Evolutionary conservation across 805 yeast genomes (phyloP).

Genomic region (Scheffersomyces spartinae): DNA sequence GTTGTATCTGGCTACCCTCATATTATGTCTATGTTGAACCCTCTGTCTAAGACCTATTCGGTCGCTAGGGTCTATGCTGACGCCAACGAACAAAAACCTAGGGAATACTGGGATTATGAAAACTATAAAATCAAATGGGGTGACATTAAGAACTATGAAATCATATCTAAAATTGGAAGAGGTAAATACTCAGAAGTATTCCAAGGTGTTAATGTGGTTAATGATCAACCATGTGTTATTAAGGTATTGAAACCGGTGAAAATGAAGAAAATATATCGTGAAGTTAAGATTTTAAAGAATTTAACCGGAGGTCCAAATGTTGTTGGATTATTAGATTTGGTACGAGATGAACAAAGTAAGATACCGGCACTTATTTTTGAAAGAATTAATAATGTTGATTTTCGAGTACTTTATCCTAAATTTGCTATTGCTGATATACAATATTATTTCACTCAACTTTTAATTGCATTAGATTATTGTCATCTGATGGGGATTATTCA

Average conservation of each 20-base stretch:
- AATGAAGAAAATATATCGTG: slow-evolving; percentile 82
- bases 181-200: slow-evolving; percentile 96
- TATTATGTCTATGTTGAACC: slow-evolving; percentile 1
- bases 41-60: slow-evolving; percentile 5
- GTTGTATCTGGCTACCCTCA: not conserved
- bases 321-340: slow-evolving; percentile 66
- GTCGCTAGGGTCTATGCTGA: slow-evolving; percentile 58
- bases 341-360: slow-evolving; percentile 66
- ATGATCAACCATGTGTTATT: slow-evolving; percentile 60
- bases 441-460: slow-evolving; percentile 69
- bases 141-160: slow-evolving; percentile 48
- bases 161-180: slow-evolving; percentile 74
- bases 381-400: slow-evolving; percentile 72
- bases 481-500: slow-evolving; percentile 96
- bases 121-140: slow-evolving; percentile 37
- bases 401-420: slow-evolving; percentile 69
- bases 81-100: slow-evolving; percentile 55
- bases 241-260: slow-evolving; percentile 90
- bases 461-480: slow-evolving; percentile 77
- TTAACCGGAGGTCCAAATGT: slow-evolving; percentile 79
- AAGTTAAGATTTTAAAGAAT: slow-evolving; percentile 78
- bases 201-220: slow-evolving; percentile 63
- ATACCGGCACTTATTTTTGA: slow-evolving; percentile 87
- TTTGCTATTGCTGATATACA: slow-evolving; percentile 68
- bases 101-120: slow-evolving; percentile 81